These are phyloP conservation scores for Primulina tabacum DNA, from an alignment of 257 asterid species.

Conservation along the genomic window DNA sequence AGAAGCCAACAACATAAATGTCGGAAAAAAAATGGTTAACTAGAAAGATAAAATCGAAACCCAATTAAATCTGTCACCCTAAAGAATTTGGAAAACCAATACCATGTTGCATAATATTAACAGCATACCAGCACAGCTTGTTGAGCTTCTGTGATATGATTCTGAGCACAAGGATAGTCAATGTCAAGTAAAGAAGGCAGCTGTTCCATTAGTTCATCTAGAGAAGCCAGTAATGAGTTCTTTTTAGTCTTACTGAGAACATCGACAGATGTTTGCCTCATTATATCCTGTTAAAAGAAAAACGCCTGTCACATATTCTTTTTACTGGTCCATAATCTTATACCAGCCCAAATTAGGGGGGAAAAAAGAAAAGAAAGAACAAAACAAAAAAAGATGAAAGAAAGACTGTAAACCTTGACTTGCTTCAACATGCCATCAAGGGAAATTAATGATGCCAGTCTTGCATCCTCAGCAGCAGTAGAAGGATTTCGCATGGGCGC, in stretches of 20 bases:
- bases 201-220: conserved; percentile 76
- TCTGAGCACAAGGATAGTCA: conserved; percentile 92
- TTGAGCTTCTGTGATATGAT: conserved; percentile 85
- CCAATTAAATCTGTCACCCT: neutral
- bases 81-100: conserved; percentile 16
- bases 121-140: conserved; percentile 67
- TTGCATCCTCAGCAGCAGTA: conserved; percentile 96
- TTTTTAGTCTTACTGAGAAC: conserved; percentile 79
- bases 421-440: conserved; percentile 90
- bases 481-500: conserved; percentile 85
- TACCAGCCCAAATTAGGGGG: conserved; percentile 15
- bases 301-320: conserved; percentile 8
- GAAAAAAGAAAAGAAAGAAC: neutral
- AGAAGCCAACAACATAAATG: neutral
- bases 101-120: conserved; percentile 1
- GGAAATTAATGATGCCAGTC: conserved; percentile 89
- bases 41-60: neutral
- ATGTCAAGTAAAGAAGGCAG: conserved; percentile 95
- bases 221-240: conserved; percentile 60
- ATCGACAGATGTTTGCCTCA: conserved; percentile 70
- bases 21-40: neutral
- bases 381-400: conserved; percentile 8
- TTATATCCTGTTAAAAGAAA: conserved; percentile 59
- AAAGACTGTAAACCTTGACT: conserved; percentile 62
- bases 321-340: conserved; percentile 22